Conservation (phyloP, 2,329 filamentous ascomycete species). For the Penicillium sp. region DNA sequence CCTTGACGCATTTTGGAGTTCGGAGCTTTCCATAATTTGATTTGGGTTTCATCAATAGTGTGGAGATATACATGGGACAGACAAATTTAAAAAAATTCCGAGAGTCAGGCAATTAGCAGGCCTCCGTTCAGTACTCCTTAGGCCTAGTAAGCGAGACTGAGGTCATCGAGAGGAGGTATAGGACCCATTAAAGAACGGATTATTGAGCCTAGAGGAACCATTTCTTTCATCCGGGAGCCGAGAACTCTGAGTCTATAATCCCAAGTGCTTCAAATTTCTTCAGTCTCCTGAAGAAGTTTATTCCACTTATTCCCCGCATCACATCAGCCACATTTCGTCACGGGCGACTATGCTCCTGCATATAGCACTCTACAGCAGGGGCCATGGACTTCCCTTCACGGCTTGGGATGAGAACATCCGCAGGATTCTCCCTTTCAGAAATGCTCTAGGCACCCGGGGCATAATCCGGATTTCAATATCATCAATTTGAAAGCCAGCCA, state of each 20-base stretch:
- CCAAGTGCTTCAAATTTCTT: neutral
- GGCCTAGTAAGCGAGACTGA: too few relatives aligned
- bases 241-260: neutral
- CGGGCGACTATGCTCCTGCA: neutral
- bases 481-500: neutral
- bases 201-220: too few relatives aligned
- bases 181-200: too few relatives aligned
- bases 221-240: too few relatives aligned
- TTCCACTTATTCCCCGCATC: slow-evolving; percentile 1
- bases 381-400: neutral
- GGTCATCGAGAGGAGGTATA: too few relatives aligned
- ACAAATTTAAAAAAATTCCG: too few relatives aligned
- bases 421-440: slow-evolving; percentile 1
- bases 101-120: too few relatives aligned
- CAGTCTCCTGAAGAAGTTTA: neutral
- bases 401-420: neutral
- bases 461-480: too few relatives aligned
- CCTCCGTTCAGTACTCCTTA: too few relatives aligned
- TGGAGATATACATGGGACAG: too few relatives aligned
- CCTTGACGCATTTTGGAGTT: neutral
- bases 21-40: too few relatives aligned
- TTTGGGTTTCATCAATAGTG: too few relatives aligned
- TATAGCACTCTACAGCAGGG: neutral
- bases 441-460: neutral
- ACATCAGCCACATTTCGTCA: neutral